Base-by-base conservation (phyloP, 164 flowering plant species). In the Pachysandra terminalis region DNA sequence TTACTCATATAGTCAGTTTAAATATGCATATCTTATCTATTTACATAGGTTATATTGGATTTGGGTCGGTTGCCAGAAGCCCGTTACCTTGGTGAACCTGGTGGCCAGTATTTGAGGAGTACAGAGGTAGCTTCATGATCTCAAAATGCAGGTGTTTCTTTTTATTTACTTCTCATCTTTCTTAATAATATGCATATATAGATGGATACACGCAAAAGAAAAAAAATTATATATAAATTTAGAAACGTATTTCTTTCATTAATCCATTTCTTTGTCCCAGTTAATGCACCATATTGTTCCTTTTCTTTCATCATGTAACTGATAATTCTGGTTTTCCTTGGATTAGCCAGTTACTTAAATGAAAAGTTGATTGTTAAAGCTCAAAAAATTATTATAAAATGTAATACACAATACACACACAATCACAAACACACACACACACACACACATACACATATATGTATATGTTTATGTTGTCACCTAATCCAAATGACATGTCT, bases 1-100 rank as follows among this genome's bases (percentile, higher is more conserved):
- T 4, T 19, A 51, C 19, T 35, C 56, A 60, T 27, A 25, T 65
- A 56, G 19, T 27, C 9, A 15, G 17, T 35, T 35, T 22, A 32
- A 32, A 32, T 32, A 7, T 7, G 3, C 37, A 32, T 7, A 32
- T 3, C 37, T 32, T 32, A 3, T 32, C 15, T 49, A 19, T n/a
- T 23, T 52, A 19, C 23, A 19, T 65, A 86, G 93, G 94, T 89
- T 56, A 70, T 85, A 60, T 54, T 89, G 82, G 95, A 89, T 74
- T 64, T 89, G 70, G 94, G 91, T 19, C 83, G 87, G 59, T 72
- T 72, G 27, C 90, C 91, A 4, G 87, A 87, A 74, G 91, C 90
- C 56, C 87, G 83, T 61, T 89, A 85, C 67, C 74, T 81, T 24
- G 90, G 86, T 62, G 82, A 83, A 68, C 65, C 71, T 74, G 83